A percentile compares a stretch with the other conserved stretches of the same genome.
These are phyloP conservation scores for Acacia melanoxylon DNA, from an alignment of 306 rosid genomes.

Conservation along the genomic window DNA sequence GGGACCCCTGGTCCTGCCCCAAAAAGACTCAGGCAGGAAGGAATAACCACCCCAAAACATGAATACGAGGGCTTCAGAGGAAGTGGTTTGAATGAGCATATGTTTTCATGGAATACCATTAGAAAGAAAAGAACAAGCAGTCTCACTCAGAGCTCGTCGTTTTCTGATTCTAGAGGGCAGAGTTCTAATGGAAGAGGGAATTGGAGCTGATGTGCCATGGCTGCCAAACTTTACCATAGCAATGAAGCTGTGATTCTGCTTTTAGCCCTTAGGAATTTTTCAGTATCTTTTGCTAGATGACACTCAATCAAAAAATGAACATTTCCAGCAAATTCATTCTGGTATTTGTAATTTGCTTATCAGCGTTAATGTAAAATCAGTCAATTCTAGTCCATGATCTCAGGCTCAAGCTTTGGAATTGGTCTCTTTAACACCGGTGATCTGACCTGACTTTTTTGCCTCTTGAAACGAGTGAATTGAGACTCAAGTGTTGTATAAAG, in stretches of 20 bases:
- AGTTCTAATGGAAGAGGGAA: slow-evolving; percentile 71
- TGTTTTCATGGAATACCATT: slow-evolving; percentile 81
- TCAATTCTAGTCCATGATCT: not conserved
- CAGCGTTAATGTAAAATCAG: slow-evolving; percentile 33
- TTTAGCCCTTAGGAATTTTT: slow-evolving; percentile 10
- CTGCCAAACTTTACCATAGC: slow-evolving; percentile 26
- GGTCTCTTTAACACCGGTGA: not conserved
- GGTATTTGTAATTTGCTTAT: slow-evolving; percentile 26
- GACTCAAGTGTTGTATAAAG: not conserved
- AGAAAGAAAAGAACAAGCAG: slow-evolving; percentile 87
- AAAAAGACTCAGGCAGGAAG: slow-evolving; percentile 68
- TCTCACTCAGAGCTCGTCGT: slow-evolving; percentile 53
- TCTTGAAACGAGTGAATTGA: not conserved
- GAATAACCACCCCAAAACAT: slow-evolving; percentile 41
- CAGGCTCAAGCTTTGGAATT: not conserved
- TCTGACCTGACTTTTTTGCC: not conserved
- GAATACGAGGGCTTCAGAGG: slow-evolving; percentile 48
- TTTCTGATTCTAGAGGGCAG: slow-evolving; percentile 67
- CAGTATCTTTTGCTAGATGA: slow-evolving; percentile 26
- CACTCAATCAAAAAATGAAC: slow-evolving; percentile 29
- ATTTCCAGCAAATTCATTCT: slow-evolving; percentile 32
- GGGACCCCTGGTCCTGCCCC: slow-evolving; percentile 40
- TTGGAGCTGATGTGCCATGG: slow-evolving; percentile 53
- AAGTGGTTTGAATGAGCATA: slow-evolving; percentile 55
- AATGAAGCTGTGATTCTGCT: slow-evolving; percentile 22